Evolutionary conservation across 768 basidiomycete genomes (phyloP), one percentile per base, ranked within the genome.

Genomic region (Tubosaeta sp.): DNA sequence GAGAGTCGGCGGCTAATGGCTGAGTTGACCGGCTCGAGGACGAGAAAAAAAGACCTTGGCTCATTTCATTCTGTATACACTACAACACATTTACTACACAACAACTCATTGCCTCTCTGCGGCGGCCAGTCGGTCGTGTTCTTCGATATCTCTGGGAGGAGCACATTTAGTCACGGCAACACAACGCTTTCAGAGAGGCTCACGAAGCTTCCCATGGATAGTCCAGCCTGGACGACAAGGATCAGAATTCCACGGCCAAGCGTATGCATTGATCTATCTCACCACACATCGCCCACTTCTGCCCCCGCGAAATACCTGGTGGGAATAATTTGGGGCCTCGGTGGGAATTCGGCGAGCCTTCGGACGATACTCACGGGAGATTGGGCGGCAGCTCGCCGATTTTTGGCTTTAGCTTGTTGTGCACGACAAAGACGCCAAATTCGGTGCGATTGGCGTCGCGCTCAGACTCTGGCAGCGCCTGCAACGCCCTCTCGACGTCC

Each of bases 351-450:
- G 42, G 42, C 42, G 42, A 29, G n/a, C 31, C 9, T 42, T 16
- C 42, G 16, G 31, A 22, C 50, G 21, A 24, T 46, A 70, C 82
- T 64, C 64, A 91, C 87, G 77, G 79, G 24, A 77, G 74, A 52
- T 81, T 80, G 2, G 74, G 59, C 3, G 93, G 89, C 32, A 99
- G 71, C 40, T 81, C 70, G 24, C 83, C 94, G 31, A 84, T 65
- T 73, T 99, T 99, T 29, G 76, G 73, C 72, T 97, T 97, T 54
- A 83, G 75, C 73, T 97, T 98, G 75, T 94, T 91, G 71, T 94
- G 90, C 22, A 94, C 90, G 42, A 98, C 95, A 63, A 98, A 99
- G 56, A 97, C 75, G 1, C 82, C 94, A 53, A 99, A 92, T 66
- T 87, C 76, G 24, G 95, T 94, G 53, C 80, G 78, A 18, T 84